Conservation (phyloP, 768 basidiomycete genomes). For the Lentinus tigrinus region DNA sequence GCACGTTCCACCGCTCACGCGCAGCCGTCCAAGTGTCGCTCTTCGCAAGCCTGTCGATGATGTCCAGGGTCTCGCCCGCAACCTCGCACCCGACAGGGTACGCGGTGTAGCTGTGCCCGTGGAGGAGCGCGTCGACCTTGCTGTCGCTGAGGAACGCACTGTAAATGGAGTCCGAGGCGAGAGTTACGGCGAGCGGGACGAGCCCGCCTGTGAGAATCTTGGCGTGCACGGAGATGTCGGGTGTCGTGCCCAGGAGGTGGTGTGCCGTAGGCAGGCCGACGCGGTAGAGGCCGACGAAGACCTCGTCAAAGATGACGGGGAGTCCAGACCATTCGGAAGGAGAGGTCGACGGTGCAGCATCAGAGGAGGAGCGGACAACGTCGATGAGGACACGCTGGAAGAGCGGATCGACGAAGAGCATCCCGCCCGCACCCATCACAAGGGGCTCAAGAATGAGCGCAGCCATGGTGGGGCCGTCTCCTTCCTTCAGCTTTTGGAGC, state of each 20-base stretch:
- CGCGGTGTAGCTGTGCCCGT: constrained; percentile 96
- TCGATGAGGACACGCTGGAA: constrained; percentile 90
- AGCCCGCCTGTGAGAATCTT: constrained; percentile 94
- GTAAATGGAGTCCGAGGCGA: constrained; percentile 81
- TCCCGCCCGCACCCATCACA: constrained; percentile 93
- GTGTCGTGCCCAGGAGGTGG: constrained; percentile 66
- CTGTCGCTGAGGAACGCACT: constrained; percentile 68
- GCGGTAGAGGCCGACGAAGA: constrained; percentile 91
- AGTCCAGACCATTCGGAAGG: constrained; percentile 59
- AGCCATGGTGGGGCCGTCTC: constrained; percentile 47
- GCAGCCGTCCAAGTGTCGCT: constrained; percentile 62
- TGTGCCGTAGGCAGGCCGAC: constrained; percentile 68
- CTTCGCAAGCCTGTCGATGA: constrained; percentile 51
- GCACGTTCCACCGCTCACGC: constrained; percentile 53
- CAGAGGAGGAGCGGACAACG: constrained; percentile 56
- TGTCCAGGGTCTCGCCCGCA: constrained; percentile 73
- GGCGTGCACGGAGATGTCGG: constrained; percentile 90
- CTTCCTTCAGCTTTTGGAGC: constrained; percentile 45
- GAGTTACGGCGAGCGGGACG: constrained; percentile 81
- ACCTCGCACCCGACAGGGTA: constrained; percentile 92
- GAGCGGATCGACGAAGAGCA: constrained; percentile 96
- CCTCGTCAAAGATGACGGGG: constrained; percentile 94
- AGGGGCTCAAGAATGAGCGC: constrained; percentile 90
- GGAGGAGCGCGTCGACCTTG: constrained; percentile 85
- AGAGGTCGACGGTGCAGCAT: constrained; percentile 27